A percentile compares a stretch with the other conserved stretches of the same genome.
Conservation (phyloP, 257 asterid genomes). For the Coffea canephora region DNA sequence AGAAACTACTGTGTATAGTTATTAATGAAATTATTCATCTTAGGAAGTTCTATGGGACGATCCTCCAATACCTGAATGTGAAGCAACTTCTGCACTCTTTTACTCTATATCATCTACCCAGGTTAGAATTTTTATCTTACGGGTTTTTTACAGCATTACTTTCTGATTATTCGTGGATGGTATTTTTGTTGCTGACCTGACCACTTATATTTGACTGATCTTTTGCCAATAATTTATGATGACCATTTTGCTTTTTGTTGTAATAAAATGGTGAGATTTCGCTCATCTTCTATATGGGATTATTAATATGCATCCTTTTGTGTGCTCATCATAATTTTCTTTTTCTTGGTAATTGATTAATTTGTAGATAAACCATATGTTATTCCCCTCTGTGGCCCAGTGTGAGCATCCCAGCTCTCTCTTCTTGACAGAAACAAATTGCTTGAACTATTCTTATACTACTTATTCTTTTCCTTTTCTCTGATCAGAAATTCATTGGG, state of each 20-base stretch:
- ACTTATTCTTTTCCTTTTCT: neutral
- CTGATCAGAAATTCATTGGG: neutral
- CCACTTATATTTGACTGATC: neutral
- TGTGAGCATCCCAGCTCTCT: neutral
- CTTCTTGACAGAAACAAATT: neutral
- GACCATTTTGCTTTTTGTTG: neutral
- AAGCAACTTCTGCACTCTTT: slow-evolving; percentile 91
- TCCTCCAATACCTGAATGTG: slow-evolving; percentile 81
- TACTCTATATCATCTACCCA: slow-evolving; percentile 97
- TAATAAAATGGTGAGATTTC: neutral
- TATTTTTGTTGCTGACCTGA: neutral
- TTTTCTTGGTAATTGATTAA: neutral
- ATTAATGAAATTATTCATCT: slow-evolving; percentile 20
- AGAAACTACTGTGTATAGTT: slow-evolving; percentile 11
- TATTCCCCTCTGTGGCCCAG: neutral
- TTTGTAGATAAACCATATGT: neutral
- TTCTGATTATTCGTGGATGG: neutral
- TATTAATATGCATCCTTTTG: too few relatives aligned
- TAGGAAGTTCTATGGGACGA: slow-evolving; percentile 97
- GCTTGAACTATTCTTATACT: slow-evolving; percentile 1
- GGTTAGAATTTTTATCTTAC: slow-evolving; percentile 34
- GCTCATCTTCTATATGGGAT: neutral
- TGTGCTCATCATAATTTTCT: neutral
- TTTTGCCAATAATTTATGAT: neutral
- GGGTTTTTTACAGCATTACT: neutral